Percentiles rank a stretch among this genome's conserved stretches.
phyloP scores from a whole-genome alignment of 305 asterid species.

The Nicotiana rustica region DNA sequence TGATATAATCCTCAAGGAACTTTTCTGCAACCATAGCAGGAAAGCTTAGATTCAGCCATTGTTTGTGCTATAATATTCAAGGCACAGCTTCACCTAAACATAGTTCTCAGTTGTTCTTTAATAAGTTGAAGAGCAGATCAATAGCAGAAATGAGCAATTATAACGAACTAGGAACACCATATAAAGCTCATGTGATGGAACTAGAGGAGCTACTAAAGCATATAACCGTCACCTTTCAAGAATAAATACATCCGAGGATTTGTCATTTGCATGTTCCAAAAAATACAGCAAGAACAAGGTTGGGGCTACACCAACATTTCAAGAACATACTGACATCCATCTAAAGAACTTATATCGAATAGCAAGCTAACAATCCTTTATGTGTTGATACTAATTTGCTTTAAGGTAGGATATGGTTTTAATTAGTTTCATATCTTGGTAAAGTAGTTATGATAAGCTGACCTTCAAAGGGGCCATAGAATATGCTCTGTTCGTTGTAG shows the following conservation, averaged over 20 bases:
- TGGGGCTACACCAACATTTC: background rate
- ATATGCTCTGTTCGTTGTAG: conserved; percentile 73
- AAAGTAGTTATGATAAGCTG: background rate
- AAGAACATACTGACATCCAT: background rate
- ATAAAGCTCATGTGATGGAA: background rate
- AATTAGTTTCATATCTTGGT: background rate
- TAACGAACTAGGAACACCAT: background rate
- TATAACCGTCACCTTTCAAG: background rate
- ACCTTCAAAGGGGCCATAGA: conserved; percentile 98
- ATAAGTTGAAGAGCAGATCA: background rate
- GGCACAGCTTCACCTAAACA: background rate
- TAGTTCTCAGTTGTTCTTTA: conserved; percentile 11
- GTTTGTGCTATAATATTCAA: background rate
- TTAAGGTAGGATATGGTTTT: background rate
- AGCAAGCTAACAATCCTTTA: background rate
- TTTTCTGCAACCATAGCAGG: conserved; percentile 62
- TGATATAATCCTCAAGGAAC: conserved; percentile 78
- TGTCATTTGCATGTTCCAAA: conserved; percentile 1
- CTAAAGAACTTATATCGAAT: background rate
- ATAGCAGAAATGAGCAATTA: background rate
- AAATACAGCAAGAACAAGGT: conserved; percentile 2
- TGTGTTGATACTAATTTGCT: background rate
- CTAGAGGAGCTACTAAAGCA: conserved; percentile 25
- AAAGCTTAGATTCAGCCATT: conserved; percentile 32
- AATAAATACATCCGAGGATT: background rate